These are phyloP conservation scores for Neospora caninum DNA, from an alignment of 169 alveolate species.

Conservation along the genomic window DNA sequence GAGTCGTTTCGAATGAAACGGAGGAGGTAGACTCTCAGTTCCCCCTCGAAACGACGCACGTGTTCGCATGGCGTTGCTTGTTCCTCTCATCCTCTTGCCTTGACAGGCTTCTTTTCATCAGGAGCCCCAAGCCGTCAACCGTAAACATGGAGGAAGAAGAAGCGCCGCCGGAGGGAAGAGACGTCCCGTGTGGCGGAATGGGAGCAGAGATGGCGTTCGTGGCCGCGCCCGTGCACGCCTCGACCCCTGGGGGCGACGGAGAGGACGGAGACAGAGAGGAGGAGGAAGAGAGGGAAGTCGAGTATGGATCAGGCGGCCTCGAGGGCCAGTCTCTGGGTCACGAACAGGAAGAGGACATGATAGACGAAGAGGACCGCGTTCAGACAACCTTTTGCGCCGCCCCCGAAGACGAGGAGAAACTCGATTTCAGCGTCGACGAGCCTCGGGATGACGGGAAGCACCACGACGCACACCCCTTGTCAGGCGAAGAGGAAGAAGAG, in stretches of 20 bases:
- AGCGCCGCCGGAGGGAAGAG: slow-evolving; percentile 5
- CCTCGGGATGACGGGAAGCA: background rate
- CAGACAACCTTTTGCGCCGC: background rate
- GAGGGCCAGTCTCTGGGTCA: background rate
- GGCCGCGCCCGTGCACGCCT: background rate
- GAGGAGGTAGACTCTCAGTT: background rate
- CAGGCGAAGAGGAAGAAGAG: background rate
- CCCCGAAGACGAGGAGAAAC: background rate
- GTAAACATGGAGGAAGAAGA: background rate
- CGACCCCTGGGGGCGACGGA: background rate
- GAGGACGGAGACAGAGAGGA: slow-evolving; percentile 14
- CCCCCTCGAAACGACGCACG: background rate
- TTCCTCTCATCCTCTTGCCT: background rate
- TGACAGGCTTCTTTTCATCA: background rate
- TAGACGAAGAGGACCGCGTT: background rate
- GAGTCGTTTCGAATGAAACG: background rate
- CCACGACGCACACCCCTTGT: background rate
- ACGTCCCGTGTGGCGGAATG: background rate
- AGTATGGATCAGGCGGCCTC: background rate
- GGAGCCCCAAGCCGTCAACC: background rate
- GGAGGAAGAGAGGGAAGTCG: background rate
- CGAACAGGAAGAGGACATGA: background rate
- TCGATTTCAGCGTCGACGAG: background rate
- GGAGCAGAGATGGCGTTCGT: background rate
- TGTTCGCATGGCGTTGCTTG: background rate